Conservation (phyloP, 805 yeast genomes). For the Debaryomyces hansenii region DNA sequence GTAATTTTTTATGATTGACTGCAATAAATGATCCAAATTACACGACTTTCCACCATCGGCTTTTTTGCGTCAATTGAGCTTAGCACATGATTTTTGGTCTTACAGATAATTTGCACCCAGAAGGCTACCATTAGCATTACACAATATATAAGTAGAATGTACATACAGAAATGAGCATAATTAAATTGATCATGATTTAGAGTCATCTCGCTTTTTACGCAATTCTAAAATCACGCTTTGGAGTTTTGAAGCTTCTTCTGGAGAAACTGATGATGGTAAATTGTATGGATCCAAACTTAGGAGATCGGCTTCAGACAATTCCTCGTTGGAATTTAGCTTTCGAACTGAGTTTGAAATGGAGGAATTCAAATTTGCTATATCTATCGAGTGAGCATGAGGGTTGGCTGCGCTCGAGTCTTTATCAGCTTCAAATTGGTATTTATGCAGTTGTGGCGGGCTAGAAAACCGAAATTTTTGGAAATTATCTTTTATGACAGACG, state of each 20-base stretch:
- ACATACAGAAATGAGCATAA: too few species aligned
- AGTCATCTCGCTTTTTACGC: background rate
- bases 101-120: background rate
- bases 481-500: slow-evolving; percentile 11
- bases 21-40: background rate
- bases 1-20: background rate
- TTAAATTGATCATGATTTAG: too few species aligned
- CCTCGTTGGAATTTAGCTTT: background rate
- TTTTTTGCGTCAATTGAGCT: too few species aligned
- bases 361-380: slow-evolving; percentile 8
- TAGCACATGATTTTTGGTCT: background rate
- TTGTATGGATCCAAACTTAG: background rate
- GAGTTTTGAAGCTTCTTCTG: background rate
- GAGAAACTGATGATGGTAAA: background rate
- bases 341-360: slow-evolving; percentile 1
- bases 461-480: slow-evolving; percentile 16
- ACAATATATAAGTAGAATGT: too few species aligned
- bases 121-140: too few species aligned
- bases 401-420: background rate
- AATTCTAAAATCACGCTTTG: background rate
- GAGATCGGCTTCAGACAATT: background rate
- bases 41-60: too few species aligned
- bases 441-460: background rate
- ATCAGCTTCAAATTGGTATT: background rate
- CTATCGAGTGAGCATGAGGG: slow-evolving; percentile 2